phyloP scores from a whole-genome alignment of 2,329 filamentous ascomycete genomes.

The Arthrocladium fulminans region DNA sequence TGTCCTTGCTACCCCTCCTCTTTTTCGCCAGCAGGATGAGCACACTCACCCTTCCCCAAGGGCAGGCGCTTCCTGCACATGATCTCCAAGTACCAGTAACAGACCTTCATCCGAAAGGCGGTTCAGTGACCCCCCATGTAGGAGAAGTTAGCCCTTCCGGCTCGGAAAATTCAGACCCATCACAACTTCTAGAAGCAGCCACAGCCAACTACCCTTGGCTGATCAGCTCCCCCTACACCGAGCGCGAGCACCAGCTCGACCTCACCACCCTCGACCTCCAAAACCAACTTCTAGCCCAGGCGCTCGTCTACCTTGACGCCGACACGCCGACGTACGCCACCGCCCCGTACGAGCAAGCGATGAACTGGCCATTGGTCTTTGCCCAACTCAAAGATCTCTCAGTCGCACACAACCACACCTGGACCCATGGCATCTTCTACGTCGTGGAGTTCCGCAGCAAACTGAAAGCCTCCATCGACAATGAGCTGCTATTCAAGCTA shows the following conservation, averaged over 20 bases:
- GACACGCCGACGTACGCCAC: constrained; percentile 66
- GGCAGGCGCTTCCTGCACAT: not conserved
- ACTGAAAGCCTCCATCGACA: constrained; percentile 59
- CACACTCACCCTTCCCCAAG: not conserved
- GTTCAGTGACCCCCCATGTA: too few relatives aligned
- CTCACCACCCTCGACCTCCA: constrained; percentile 57
- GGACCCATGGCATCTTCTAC: constrained; percentile 62
- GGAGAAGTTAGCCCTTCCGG: not conserved
- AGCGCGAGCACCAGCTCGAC: constrained; percentile 62
- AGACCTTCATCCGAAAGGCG: too few relatives aligned
- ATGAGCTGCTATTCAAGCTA: constrained; percentile 58
- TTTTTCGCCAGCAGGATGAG: not conserved
- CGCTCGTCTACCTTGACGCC: constrained; percentile 56
- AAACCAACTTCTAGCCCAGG: constrained; percentile 61
- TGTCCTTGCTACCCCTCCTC: too few relatives aligned
- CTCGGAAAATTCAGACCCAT: not conserved
- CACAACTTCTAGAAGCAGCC: too few relatives aligned
- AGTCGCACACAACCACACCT: constrained; percentile 40
- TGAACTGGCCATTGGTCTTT: constrained; percentile 67
- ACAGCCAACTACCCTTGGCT: not conserved
- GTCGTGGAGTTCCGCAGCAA: constrained; percentile 74
- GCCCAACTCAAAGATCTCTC: constrained; percentile 48
- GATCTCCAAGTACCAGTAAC: too few relatives aligned
- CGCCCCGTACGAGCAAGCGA: constrained; percentile 60
- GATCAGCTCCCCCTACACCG: constrained; percentile 64